Conservation (phyloP, 306 rosid genomes). For the Medicago arabica region DNA sequence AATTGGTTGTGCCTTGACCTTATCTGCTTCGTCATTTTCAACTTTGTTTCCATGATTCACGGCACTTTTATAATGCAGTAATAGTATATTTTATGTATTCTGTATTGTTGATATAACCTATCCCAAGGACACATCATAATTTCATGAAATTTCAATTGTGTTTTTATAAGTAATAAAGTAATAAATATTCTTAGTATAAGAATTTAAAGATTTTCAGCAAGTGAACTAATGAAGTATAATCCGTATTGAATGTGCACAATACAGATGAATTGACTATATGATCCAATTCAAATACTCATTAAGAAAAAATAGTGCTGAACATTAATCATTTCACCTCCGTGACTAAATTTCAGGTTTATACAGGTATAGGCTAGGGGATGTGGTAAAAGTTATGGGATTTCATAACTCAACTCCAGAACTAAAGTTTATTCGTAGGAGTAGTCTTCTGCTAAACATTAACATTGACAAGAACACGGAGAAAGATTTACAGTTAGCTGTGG, state of each 20-base stretch:
- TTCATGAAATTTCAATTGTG: not conserved
- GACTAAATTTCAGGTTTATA: slow-evolving; percentile 66
- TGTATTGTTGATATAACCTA: too few relatives aligned
- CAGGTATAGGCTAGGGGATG: slow-evolving; percentile 85
- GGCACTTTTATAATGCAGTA: not conserved
- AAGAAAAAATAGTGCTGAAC: not conserved
- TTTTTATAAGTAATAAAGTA: not conserved
- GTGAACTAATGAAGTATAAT: not conserved
- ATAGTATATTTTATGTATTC: too few relatives aligned
- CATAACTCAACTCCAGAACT: slow-evolving; percentile 87
- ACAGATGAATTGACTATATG: not conserved
- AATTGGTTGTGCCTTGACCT: not conserved
- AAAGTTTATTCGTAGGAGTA: slow-evolving; percentile 69
- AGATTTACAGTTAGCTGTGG: slow-evolving; percentile 82
- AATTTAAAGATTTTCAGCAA: not conserved
- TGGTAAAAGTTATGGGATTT: slow-evolving; percentile 82
- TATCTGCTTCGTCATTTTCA: not conserved
- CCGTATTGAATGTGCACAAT: not conserved
- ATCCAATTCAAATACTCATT: not conserved
- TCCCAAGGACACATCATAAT: not conserved
- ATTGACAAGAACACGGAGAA: slow-evolving; percentile 96
- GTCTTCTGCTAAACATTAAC: slow-evolving; percentile 72
- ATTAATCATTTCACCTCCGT: not conserved
- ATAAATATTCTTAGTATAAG: not conserved
- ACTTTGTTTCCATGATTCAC: not conserved